These are phyloP conservation scores for Fusarium sterilihyphosum DNA, from an alignment of 2,329 filamentous ascomycete species.

Conservation along the genomic window DNA sequence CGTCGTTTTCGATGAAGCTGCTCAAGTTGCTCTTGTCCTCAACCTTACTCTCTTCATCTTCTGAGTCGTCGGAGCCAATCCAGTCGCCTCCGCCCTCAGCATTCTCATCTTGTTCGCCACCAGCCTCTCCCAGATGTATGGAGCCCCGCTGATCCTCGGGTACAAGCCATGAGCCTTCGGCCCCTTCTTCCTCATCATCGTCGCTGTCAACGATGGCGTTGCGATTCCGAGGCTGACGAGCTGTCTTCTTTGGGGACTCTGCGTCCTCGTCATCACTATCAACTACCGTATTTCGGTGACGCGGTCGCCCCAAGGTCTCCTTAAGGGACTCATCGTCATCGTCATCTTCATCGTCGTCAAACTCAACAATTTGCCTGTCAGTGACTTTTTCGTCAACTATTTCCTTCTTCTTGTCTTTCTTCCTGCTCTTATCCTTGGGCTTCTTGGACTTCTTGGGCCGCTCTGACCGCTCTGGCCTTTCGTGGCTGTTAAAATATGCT, in stretches of 20 bases:
- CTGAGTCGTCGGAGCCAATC: constrained; percentile 76
- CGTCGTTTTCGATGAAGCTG: constrained; percentile 66
- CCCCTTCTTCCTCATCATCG: constrained; percentile 73
- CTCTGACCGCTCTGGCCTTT: constrained; percentile 55
- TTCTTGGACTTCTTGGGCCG: constrained; percentile 44
- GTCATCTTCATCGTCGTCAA: constrained; percentile 38
- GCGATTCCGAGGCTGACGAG: constrained; percentile 58
- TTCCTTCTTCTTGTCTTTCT: constrained; percentile 27
- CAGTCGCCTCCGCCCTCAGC: constrained; percentile 87
- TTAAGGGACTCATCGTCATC: constrained; percentile 35
- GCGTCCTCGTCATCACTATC: constrained; percentile 36
- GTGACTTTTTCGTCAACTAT: constrained; percentile 26
- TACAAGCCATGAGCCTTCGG: constrained; percentile 84
- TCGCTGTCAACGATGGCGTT: constrained; percentile 73
- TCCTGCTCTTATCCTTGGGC: constrained; percentile 30
- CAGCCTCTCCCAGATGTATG: constrained; percentile 76
- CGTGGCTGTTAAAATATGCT: constrained; percentile 65
- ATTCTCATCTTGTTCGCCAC: constrained; percentile 88
- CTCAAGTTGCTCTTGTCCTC: constrained; percentile 63
- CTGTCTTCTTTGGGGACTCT: constrained; percentile 25
- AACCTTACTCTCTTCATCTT: constrained; percentile 62
- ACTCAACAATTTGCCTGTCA: constrained; percentile 25
- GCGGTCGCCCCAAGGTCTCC: constrained; percentile 17
- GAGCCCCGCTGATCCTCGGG: constrained; percentile 70
- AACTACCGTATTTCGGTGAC: constrained; percentile 24